Base-by-base conservation (phyloP, 129 eudicot genomes). In the Arctium minus region DNA sequence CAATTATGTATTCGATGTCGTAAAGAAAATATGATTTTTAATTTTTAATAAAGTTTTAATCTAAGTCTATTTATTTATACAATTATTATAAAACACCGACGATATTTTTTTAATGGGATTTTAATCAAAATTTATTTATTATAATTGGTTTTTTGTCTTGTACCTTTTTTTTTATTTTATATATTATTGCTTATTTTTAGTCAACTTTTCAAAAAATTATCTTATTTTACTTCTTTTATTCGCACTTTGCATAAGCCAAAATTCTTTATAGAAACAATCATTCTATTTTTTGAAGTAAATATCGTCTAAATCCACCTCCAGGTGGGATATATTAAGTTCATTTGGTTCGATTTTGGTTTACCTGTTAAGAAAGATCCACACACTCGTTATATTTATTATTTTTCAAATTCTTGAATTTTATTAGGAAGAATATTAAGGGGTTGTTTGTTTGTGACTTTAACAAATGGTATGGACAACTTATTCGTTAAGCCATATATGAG, bases 1-100 rank as follows among this genome's bases (percentile, higher is more conserved):
- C 79, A 73, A 81, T 73, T 62, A 81, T 73, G 73, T 65, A 11
- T 64, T n/a, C 68, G 9, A n/a, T 60, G 2, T 60, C 67, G 67
- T 56, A n/a, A 10, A 46, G 0, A 56, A 56, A 56, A 4, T 56
- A 33, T 80, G 15, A 30, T 32, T 2, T 22, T 22, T 9, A 12
- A 30, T 32, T 2, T 22, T 22, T 9, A 12, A 37, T 5, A 39
- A 15, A 5, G 3, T 17, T 17, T 60, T 60, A 60, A 60, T 17
- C 29, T 17, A 17, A 60, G 7, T 6, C 11, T n/a, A 1, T 60
- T 44, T 10, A 46, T 46, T 46, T 46, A 46, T 11, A 1, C 15
- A 46, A 10, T 46, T 46, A 46, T 46, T 46, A 46, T 46, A 46
- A 8, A 8, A 46, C 56, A 46, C 56, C 56, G 56, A 46, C 56